Base-by-base conservation (phyloP, 345 rosid species). In the Draba incana region DNA sequence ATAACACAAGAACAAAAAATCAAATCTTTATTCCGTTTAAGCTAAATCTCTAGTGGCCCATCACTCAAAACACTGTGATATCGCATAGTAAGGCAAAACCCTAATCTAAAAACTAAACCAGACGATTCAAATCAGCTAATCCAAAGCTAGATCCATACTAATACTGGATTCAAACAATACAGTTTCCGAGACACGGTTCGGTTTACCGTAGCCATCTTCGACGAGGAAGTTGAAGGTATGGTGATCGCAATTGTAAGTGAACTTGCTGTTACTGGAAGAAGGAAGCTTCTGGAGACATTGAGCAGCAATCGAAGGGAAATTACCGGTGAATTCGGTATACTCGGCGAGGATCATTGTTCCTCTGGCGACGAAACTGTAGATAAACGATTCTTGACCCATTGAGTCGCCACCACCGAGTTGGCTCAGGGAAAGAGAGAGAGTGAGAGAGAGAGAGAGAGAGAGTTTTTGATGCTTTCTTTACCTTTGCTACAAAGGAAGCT, bases 171-270 rank as follows among this genome's bases (percentile, higher is more conserved):
- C 43, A 61, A 38, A 54, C 57, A 49, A 27, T 33, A 78, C 66
- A 56, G 39, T 14, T 76, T 67, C 11, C 48, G 3, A 54, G 44
- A 44, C 30, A 42, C 14, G 2, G 48, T 50, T 68, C 10, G 20
- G 16, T 67, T 53, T 31, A 38, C 99, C 89, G 63, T 80, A 93
- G 58, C 99, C 99, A 66, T 93, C 91, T 74, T 93, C 91, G 31
- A 93, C 88, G 47, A 94, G 91, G 81, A 94, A 94, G 66, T 94
- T 94, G 81, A 94, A 90, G 75, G 97, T 87, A 69, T 94, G 99
- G 80, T 88, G 92, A 83, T 94, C 99, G 68, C 99, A 94, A 72
- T 88, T 88, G 88, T 90, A 94, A 47, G 97, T 90, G 81, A 88
- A 88, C 88, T 88, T 94, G 88, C 86, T 90, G 82, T 88, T 90